Percentiles rank a stretch among this genome's conserved stretches.
phyloP scores from a whole-genome alignment of 352 stramenopile species.

The Blastocystis sp. region DNA sequence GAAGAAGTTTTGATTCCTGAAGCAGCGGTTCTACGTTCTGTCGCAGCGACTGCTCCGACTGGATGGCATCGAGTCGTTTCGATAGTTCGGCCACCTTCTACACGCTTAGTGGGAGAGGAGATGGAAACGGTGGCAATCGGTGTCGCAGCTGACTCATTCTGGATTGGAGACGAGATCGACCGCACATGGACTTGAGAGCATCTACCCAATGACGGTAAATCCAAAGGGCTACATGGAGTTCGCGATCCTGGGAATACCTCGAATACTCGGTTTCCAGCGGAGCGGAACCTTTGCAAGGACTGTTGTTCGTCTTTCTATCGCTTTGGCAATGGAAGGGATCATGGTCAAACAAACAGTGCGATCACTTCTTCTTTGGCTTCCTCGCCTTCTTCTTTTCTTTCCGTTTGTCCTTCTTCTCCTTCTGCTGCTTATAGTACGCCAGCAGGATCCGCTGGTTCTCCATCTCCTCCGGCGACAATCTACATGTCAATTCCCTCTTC shows the following conservation, averaged over 20 bases:
- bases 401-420: conserved; percentile 42
- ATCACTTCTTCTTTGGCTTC: conserved; percentile 25
- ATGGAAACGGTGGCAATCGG: too few relatives aligned
- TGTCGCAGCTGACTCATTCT: too few relatives aligned
- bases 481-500: background rate
- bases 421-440: conserved; percentile 63
- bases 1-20: background rate
- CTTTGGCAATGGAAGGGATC: background rate
- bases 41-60: background rate
- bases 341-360: conserved; percentile 16
- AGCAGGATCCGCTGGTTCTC: conserved; percentile 22
- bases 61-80: background rate
- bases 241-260: too few relatives aligned
- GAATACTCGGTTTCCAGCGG: too few relatives aligned
- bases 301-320: background rate
- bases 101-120: too few relatives aligned
- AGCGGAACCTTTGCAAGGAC: background rate
- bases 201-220: too few relatives aligned
- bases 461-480: conserved; percentile 44
- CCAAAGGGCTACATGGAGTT: too few relatives aligned
- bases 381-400: conserved; percentile 16
- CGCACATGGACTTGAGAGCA: too few relatives aligned
- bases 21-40: background rate
- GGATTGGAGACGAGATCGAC: too few relatives aligned
- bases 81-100: conserved; percentile 43